These are phyloP conservation scores for Astragalus glycyphyllos DNA, from an alignment of 306 rosid species.

Conservation along the genomic window DNA sequence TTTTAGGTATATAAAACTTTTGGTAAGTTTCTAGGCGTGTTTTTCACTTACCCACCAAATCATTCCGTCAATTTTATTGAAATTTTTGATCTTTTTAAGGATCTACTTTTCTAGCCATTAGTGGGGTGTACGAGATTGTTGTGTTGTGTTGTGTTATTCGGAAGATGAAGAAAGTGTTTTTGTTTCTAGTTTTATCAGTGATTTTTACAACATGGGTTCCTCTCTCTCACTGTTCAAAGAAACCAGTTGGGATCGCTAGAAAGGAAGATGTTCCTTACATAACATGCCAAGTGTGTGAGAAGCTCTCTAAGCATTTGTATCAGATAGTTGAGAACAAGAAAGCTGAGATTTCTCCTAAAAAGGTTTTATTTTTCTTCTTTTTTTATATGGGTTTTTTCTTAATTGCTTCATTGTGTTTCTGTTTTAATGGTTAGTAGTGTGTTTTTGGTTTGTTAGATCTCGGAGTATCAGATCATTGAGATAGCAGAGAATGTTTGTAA, in stretches of 20 bases:
- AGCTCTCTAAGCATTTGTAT: slow-evolving; percentile 75
- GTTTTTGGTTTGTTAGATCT: slow-evolving; percentile 61
- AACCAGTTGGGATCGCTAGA: slow-evolving; percentile 66
- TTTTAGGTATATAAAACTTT: not conserved
- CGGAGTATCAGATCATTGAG: slow-evolving; percentile 90
- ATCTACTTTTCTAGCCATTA: not conserved
- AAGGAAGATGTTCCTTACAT: slow-evolving; percentile 85
- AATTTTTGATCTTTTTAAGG: slow-evolving; percentile 6
- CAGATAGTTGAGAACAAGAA: slow-evolving; percentile 71
- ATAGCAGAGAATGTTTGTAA: slow-evolving; percentile 92
- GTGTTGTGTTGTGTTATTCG: slow-evolving; percentile 14
- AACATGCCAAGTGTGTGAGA: slow-evolving; percentile 91
- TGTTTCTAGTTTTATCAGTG: slow-evolving; percentile 48
- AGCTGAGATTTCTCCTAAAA: slow-evolving; percentile 84
- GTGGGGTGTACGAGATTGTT: slow-evolving; percentile 1
- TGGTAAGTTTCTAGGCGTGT: not conserved
- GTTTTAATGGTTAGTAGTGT: slow-evolving; percentile 15
- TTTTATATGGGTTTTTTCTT: slow-evolving; percentile 33
- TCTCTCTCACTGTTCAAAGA: slow-evolving; percentile 64
- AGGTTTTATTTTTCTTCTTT: slow-evolving; percentile 57
- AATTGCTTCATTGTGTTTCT: slow-evolving; percentile 5
- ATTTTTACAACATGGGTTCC: slow-evolving; percentile 60
- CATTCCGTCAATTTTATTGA: not conserved
- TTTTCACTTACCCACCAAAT: slow-evolving; percentile 12
- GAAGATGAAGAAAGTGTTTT: slow-evolving; percentile 55